A percentile compares a stretch with the other conserved stretches of the same genome.
These are phyloP conservation scores for Psilocybe subaeruginosa DNA, from an alignment of 768 basidiomycete species.

Conservation along the genomic window DNA sequence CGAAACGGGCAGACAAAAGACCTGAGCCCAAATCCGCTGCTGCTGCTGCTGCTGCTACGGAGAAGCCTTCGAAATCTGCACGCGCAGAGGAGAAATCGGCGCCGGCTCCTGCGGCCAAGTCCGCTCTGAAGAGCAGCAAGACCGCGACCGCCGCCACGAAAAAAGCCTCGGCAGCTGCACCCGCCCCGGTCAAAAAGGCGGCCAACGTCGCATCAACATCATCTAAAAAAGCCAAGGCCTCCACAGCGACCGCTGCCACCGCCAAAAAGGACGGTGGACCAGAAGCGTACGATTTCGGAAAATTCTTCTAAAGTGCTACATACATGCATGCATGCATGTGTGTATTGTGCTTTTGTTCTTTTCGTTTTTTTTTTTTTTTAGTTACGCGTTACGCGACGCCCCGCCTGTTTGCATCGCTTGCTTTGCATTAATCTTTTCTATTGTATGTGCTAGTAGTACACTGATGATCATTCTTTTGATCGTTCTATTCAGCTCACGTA, in stretches of 20 bases:
- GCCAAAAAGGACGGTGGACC: not conserved
- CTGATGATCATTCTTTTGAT: no score
- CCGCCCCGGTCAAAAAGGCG: slow-evolving; percentile 26
- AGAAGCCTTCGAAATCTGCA: slow-evolving; percentile 28
- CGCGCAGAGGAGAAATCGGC: slow-evolving; percentile 15
- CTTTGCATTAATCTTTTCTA: no score
- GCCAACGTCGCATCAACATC: slow-evolving; percentile 35
- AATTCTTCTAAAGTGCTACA: slow-evolving; percentile 46
- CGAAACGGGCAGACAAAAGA: slow-evolving; percentile 19
- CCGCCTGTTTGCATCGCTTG: no score
- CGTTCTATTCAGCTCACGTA: no score
- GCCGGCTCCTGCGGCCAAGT: not conserved
- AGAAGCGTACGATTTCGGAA: slow-evolving; percentile 60
- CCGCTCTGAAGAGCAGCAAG: slow-evolving; percentile 17
- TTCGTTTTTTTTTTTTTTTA: no score
- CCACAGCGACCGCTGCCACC: not conserved
- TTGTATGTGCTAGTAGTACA: no score
- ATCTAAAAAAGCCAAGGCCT: slow-evolving; percentile 26
- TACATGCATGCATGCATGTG: no score
- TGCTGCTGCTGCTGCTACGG: not conserved
- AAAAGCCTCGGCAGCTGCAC: not conserved
- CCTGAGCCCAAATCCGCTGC: slow-evolving; percentile 3
- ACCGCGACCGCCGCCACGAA: not conserved
- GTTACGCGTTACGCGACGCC: no score
- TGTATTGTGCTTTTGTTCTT: no score